phyloP scores from a whole-genome alignment of 1,139 yeast species.

The Magnusiomyces magnusii region DNA sequence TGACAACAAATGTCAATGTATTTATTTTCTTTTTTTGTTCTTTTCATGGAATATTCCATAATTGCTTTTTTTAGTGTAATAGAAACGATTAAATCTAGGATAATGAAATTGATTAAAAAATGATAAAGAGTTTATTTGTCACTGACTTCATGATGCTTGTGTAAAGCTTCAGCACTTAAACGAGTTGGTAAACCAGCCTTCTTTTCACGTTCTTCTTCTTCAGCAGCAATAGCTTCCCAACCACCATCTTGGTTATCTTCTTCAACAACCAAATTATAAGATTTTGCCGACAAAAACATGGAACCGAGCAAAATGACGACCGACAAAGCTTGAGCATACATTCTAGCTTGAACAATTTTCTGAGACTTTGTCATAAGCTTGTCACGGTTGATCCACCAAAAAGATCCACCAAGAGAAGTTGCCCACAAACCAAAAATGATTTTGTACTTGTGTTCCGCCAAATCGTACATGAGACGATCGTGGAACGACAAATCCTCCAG shows the following conservation, averaged over 20 bases:
- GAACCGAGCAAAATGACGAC: constrained; percentile 33
- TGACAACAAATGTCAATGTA: too few species aligned
- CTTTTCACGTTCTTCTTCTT: constrained; percentile 25
- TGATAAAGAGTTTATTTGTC: neutral
- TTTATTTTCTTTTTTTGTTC: neutral
- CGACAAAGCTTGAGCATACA: constrained; percentile 79
- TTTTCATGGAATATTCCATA: too few species aligned
- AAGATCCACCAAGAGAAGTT: constrained; percentile 75
- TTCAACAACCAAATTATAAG: constrained; percentile 24
- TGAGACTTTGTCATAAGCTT: constrained; percentile 71
- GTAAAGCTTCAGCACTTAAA: neutral
- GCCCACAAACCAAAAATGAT: constrained; percentile 81
- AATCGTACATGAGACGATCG: constrained; percentile 13
- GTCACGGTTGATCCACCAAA: constrained; percentile 69
- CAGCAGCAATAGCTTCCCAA: constrained; percentile 28
- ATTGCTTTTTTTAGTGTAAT: neutral
- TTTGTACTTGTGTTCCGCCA: constrained; percentile 56
- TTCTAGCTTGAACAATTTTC: constrained; percentile 88
- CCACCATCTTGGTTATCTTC: constrained; percentile 24
- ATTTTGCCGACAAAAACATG: constrained; percentile 27
- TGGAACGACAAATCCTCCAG: constrained; percentile 8
- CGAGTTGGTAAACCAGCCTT: constrained; percentile 17
- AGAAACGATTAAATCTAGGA: neutral
- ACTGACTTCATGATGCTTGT: neutral
- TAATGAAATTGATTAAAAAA: neutral